phyloP scores from a whole-genome alignment of 179 eudicot genomes.

The Pouteria campechiana region DNA sequence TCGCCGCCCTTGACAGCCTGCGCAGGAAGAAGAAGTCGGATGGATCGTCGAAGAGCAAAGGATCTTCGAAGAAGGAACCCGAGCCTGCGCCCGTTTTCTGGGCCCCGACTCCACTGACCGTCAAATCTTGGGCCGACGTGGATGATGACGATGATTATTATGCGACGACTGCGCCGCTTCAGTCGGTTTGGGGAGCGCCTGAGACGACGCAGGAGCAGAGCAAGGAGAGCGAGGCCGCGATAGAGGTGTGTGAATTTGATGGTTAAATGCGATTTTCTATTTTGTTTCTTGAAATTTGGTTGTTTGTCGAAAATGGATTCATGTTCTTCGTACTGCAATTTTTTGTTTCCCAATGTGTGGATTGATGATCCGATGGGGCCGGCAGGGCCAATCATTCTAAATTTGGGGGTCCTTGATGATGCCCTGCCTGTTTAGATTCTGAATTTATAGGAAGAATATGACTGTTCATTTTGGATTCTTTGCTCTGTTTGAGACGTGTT shows the following conservation, averaged over 20 bases:
- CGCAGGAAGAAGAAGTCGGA: slow-evolving; percentile 67
- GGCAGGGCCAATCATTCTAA: background rate
- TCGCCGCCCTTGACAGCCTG: slow-evolving; percentile 51
- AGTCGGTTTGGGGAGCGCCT: slow-evolving; percentile 40
- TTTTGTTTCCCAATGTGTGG: no score
- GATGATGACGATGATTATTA: slow-evolving; percentile 93
- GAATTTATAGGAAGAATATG: no score
- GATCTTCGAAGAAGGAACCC: slow-evolving; percentile 25
- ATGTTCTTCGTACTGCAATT: no score
- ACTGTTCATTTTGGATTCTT: no score
- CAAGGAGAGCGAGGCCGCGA: slow-evolving; percentile 5
- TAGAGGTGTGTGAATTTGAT: slow-evolving; percentile 11
- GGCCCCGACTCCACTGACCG: slow-evolving; percentile 60
- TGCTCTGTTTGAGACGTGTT: no score
- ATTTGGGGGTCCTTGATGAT: no score
- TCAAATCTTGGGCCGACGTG: slow-evolving; percentile 92
- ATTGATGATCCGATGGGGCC: no score
- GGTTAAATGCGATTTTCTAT: no score
- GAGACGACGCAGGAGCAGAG: slow-evolving; percentile 2
- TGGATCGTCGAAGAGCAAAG: slow-evolving; percentile 17
- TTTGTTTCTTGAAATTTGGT: no score
- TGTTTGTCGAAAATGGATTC: no score
- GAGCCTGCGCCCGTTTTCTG: slow-evolving; percentile 55
- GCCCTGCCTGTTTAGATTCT: no score
- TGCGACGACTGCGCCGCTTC: slow-evolving; percentile 78